These are phyloP conservation scores for Balakata baccata DNA, from an alignment of 345 rosid species.

Conservation along the genomic window DNA sequence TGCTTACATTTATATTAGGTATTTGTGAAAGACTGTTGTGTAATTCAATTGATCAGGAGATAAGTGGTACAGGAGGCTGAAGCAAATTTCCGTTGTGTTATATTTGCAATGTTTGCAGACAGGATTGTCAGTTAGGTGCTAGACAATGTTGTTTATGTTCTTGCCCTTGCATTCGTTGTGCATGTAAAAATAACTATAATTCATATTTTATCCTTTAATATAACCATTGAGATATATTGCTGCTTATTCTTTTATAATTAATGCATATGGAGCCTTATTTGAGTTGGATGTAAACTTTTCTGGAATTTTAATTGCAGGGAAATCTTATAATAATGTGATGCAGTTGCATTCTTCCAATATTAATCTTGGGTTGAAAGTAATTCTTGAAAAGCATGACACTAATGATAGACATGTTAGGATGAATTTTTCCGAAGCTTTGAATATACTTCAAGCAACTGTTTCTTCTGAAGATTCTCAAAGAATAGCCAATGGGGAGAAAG, in stretches of 20 bases:
- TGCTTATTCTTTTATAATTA: background rate
- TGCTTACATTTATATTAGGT: background rate
- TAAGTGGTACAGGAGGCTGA: background rate
- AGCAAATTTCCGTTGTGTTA: background rate
- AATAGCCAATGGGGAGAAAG: slow-evolving; percentile 32
- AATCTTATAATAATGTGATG: slow-evolving; percentile 7
- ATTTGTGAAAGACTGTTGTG: background rate
- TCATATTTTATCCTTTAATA: background rate
- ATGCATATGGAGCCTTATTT: slow-evolving; percentile 11
- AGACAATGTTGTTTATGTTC: background rate
- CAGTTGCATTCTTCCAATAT: slow-evolving; percentile 24
- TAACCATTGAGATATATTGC: background rate
- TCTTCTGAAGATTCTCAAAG: slow-evolving; percentile 40
- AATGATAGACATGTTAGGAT: slow-evolving; percentile 32
- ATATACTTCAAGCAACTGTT: slow-evolving; percentile 53
- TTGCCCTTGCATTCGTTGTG: background rate
- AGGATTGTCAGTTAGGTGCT: background rate
- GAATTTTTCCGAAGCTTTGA: slow-evolving; percentile 50
- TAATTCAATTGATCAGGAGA: background rate
- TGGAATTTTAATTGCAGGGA: slow-evolving; percentile 29
- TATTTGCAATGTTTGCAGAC: background rate
- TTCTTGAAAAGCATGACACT: slow-evolving; percentile 40
- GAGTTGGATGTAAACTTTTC: slow-evolving; percentile 3
- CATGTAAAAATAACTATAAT: background rate
- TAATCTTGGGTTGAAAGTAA: slow-evolving; percentile 62